phyloP scores from a whole-genome alignment of 2,329 filamentous ascomycete species.

The Clonostachys rhizophaga region DNA sequence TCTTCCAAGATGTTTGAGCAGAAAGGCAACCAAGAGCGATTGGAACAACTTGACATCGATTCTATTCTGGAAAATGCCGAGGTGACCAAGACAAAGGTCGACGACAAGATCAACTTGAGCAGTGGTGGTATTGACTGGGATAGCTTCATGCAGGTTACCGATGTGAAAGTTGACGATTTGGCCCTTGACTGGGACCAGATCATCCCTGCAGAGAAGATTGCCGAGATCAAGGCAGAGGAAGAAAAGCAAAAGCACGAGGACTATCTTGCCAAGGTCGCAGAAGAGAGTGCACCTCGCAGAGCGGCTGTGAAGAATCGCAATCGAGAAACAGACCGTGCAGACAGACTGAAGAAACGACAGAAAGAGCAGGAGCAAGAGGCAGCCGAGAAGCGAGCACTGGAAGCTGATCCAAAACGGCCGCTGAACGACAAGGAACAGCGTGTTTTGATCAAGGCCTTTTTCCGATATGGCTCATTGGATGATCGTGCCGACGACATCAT shows the following conservation, averaged over 20 bases:
- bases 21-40: slow-evolving; percentile 90
- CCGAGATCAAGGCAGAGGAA: slow-evolving; percentile 84
- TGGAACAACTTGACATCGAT: slow-evolving; percentile 97
- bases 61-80: slow-evolving; percentile 95
- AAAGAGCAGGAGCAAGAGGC: slow-evolving; percentile 62
- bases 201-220: slow-evolving; percentile 89
- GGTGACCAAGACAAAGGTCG: slow-evolving; percentile 92
- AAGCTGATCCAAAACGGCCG: slow-evolving; percentile 81
- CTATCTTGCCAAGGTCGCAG: slow-evolving; percentile 76
- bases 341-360: slow-evolving; percentile 63
- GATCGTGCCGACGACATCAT: slow-evolving; percentile 86
- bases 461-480: slow-evolving; percentile 85
- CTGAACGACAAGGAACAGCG: slow-evolving; percentile 90
- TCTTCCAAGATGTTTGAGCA: slow-evolving; percentile 99
- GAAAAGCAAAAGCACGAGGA: slow-evolving; percentile 78
- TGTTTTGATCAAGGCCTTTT: slow-evolving; percentile 84
- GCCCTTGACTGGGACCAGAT: slow-evolving; percentile 95
- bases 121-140: slow-evolving; percentile 83
- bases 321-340: slow-evolving; percentile 57
- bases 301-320: slow-evolving; percentile 56
- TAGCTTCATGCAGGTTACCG: slow-evolving; percentile 96
- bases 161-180: slow-evolving; percentile 85
- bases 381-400: slow-evolving; percentile 69
- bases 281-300: slow-evolving; percentile 79
- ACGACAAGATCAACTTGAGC: slow-evolving; percentile 85